Evolutionary conservation across 192 early-diverging fungal species (phyloP), one percentile per base, ranked within the genome.

Genomic region (Dissophora globulifera): DNA sequence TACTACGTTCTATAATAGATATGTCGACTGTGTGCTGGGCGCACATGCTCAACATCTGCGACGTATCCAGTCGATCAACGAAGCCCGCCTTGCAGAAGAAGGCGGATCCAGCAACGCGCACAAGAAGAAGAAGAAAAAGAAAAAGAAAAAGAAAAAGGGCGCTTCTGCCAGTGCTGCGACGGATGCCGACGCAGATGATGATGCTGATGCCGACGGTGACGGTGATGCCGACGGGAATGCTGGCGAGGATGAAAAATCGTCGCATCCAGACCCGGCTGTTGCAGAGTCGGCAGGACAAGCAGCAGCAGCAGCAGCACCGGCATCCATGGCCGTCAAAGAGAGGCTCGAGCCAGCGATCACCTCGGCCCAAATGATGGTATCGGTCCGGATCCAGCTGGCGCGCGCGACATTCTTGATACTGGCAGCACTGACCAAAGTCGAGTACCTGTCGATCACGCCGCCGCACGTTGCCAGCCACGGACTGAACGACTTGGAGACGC

Each of bases 401-500:
- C 58, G 80, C 1, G 60, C 62, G 2, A 25, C 48, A 0, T 65
- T 79, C 32, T 58, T 64, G 41, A 41, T 65, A 20, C 58, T 70
- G 9, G 52, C 78, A 2, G 58, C 78, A 13, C 47, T 82, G 43
- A 74, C 81, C 29, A 52, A 81, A 19, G 50, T 71, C 1, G 75
- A 62, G 9, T 57, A 82, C 30, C 38, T 78, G 10, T 58, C 80
- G n/a, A 49, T 64, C 2, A 58, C 56, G 0, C 81, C 79, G 26
- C 43, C 78, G 26, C 61, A 69, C 25, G 38, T 63, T 13, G 62
- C 56, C 15, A 50, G 47, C 29, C 75, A 79, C 40, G 75, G 71
- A 4, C 70, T 84, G 45, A 82, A 87, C 47, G 69, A 87, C 58
- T 65, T 81, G 22, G 55, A 74, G 15, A 85, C 84, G 0, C 64